Conservation (phyloP, 1,284 basidiomycete genomes). For the Ustilago curta region DNA sequence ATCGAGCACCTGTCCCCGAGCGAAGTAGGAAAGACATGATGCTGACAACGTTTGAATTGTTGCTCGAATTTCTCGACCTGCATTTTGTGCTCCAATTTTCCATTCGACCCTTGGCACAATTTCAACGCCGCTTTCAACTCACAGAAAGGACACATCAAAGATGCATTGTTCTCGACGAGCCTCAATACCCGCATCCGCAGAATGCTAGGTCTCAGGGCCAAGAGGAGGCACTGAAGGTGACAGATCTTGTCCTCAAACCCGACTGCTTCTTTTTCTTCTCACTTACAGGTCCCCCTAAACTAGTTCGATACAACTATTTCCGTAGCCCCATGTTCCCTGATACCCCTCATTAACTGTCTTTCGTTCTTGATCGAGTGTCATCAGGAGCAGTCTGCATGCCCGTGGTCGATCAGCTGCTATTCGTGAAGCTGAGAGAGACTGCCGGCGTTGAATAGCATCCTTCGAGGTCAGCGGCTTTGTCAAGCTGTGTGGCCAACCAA, state of each 20-base stretch:
- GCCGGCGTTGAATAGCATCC: not conserved
- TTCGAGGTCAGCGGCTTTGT: not conserved
- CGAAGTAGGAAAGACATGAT: too few species aligned
- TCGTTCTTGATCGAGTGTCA: not conserved
- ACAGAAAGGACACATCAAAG: constrained; percentile 46
- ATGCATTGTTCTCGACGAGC: constrained; percentile 45
- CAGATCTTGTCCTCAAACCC: not conserved
- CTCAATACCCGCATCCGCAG: constrained; percentile 42
- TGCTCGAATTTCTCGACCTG: constrained; percentile 1
- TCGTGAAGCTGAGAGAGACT: not conserved
- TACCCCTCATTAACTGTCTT: not conserved
- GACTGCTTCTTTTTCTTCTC: not conserved
- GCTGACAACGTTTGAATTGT: not conserved
- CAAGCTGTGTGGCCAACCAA: not conserved
- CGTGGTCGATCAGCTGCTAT: too few species aligned
- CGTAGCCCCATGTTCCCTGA: not conserved
- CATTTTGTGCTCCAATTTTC: constrained; percentile 3
- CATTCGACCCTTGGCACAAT: not conserved
- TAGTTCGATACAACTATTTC: not conserved
- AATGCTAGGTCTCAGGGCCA: constrained; percentile 46
- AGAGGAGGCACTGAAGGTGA: constrained; percentile 20
- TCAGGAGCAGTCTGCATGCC: too few species aligned
- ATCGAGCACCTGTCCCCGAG: not conserved
- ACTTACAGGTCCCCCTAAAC: too few species aligned
- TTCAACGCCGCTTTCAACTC: not conserved